Conservation (phyloP, 805 yeast genomes). For the Lipomyces yamanashiensis region DNA sequence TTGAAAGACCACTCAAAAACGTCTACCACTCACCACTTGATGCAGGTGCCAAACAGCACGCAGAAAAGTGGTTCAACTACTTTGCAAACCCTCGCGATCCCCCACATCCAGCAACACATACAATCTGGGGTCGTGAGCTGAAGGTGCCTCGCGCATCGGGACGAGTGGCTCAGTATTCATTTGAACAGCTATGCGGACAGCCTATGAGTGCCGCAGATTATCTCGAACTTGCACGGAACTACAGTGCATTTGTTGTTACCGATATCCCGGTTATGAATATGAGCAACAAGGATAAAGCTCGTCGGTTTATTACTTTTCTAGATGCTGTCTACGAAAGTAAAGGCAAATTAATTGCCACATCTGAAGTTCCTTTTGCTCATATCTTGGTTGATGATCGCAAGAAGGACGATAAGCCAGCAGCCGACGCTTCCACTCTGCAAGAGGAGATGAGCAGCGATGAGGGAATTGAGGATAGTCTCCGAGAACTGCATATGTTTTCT, state of each 20-base stretch:
- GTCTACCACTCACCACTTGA: slow-evolving; percentile 77
- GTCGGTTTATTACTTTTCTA: slow-evolving; percentile 90
- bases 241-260: slow-evolving; percentile 80
- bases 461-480: slow-evolving; percentile 62
- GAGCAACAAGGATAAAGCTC: slow-evolving; percentile 77
- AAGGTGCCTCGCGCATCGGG: slow-evolving; percentile 76
- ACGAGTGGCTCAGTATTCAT: slow-evolving; percentile 86
- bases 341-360: slow-evolving; percentile 84
- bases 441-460: slow-evolving; percentile 39
- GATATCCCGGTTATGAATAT: slow-evolving; percentile 88
- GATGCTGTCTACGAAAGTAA: slow-evolving; percentile 96
- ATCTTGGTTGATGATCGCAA: slow-evolving; percentile 69
- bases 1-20: slow-evolving; percentile 79
- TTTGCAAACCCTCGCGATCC: slow-evolving; percentile 58
- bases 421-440: slow-evolving; percentile 57
- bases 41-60: slow-evolving; percentile 62
- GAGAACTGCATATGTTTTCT: slow-evolving; percentile 55
- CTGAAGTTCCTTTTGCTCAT: slow-evolving; percentile 81
- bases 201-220: slow-evolving; percentile 96
- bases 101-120: slow-evolving; percentile 44
- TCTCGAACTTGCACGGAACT: slow-evolving; percentile 75
- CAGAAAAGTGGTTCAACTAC: slow-evolving; percentile 76
- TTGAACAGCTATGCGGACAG: slow-evolving; percentile 81
- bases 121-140: slow-evolving; percentile 89
- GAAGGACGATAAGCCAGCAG: slow-evolving; percentile 58